Conservation (phyloP, 2,329 filamentous ascomycete genomes). For the Esteya vermicola region DNA sequence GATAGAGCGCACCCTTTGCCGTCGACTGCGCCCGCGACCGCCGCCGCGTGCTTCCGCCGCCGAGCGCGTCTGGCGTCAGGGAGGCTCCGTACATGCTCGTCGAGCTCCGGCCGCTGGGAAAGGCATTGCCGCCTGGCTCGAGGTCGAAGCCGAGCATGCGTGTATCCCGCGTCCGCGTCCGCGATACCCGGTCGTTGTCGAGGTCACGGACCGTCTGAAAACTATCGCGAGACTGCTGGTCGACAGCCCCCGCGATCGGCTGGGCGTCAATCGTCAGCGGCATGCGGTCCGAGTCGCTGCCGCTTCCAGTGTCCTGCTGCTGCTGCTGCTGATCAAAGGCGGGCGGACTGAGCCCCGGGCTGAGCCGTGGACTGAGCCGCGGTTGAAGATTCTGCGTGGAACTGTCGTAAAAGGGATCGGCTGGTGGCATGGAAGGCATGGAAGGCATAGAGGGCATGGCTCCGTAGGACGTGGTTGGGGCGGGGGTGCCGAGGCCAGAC, state of each 20-base stretch:
- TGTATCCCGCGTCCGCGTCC: conserved; percentile 28
- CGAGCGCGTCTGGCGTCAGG: conserved; percentile 30
- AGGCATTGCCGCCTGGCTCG: conserved; percentile 35
- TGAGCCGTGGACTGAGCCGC: too few species aligned
- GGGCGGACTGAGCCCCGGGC: too few species aligned
- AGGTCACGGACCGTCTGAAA: conserved; percentile 42
- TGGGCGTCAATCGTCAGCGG: conserved; percentile 42
- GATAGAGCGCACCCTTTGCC: conserved; percentile 48
- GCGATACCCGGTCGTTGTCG: conserved; percentile 45
- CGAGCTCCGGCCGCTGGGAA: conserved; percentile 29
- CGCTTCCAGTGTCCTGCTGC: too few species aligned
- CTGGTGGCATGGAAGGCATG: too few species aligned
- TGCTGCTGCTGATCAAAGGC: too few species aligned
- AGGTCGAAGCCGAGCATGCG: conserved; percentile 41
- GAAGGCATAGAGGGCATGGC: too few species aligned
- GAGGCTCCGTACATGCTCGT: conserved; percentile 46
- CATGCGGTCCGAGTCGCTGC: conserved; percentile 40
- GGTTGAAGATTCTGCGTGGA: too few species aligned
- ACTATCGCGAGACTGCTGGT: conserved; percentile 31
- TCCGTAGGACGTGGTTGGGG: too few species aligned
- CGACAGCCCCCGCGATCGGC: conserved; percentile 36
- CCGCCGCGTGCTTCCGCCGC: too few species aligned
- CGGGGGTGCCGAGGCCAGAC: not conserved
- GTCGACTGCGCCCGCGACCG: conserved; percentile 50
- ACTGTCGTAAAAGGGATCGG: conserved; percentile 5